These are phyloP conservation scores for Quercus aquifolioides DNA, from an alignment of 306 rosid species.

Conservation along the genomic window DNA sequence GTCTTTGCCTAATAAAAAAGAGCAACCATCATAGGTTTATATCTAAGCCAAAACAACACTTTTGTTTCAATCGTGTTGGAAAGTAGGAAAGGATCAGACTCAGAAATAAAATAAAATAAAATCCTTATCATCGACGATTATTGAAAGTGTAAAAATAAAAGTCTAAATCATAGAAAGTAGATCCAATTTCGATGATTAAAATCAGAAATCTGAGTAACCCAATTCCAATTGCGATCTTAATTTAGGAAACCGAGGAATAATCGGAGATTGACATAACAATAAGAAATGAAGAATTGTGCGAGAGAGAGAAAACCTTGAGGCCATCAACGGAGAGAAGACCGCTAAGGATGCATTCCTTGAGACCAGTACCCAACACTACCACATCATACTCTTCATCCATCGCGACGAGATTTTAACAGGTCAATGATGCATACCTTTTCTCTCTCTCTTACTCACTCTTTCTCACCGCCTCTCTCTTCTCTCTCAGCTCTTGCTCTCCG, in stretches of 20 bases:
- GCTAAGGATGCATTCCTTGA: conserved; percentile 96
- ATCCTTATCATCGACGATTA: no score
- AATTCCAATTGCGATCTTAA: not conserved
- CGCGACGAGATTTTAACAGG: not conserved
- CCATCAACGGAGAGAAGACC: conserved; percentile 99
- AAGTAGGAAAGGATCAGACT: no score
- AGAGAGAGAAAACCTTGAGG: conserved; percentile 56
- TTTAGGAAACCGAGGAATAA: not conserved
- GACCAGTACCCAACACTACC: conserved; percentile 87
- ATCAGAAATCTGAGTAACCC: not conserved
- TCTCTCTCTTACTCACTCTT: no score
- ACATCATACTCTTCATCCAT: conserved; percentile 97
- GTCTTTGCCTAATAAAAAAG: no score
- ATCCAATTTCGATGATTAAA: not conserved
- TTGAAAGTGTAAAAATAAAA: not conserved
- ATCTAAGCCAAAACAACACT: no score
- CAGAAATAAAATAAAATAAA: no score
- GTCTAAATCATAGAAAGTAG: not conserved
- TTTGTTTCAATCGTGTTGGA: no score
- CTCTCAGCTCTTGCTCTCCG: no score
- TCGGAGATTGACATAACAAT: not conserved
- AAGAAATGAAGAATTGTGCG: not conserved
- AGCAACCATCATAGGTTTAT: no score
- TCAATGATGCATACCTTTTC: no score
- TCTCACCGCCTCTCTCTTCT: no score